Evolutionary conservation across 225 moss, liverwort and hornwort species (phyloP), one percentile per base, ranked within the genome.

Genomic region (Antitrichia curtipendula): DNA sequence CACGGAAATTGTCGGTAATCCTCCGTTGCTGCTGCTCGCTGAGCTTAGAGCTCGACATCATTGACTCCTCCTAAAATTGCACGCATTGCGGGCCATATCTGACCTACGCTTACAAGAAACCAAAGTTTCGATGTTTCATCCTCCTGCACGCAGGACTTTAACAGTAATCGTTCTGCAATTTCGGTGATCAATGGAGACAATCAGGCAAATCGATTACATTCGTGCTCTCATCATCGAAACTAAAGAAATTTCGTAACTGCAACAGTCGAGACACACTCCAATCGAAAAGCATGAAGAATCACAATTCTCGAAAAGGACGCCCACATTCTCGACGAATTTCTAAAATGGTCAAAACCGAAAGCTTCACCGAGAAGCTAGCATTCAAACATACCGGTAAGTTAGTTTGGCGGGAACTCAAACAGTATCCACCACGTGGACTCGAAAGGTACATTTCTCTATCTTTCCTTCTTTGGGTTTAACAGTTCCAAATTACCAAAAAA

Each of bases 1-100:
- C 87, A 50, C 89, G 89, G 50, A 91, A 91, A 87, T 91, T 91
- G 57, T 91, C 91, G 36, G 91, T 91, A 32, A 89, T 89, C 87
- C 91, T 87, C 57, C 88, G 87, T 56, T 91, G 91, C 89, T 91
- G 89, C 88, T 87, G 87, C 24, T 87, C 89, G 71, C 91, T 91
- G 49, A 91, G 87, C 81, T 89, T 84, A 27, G 66, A 66, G 80
- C 45, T 91, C 86, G 62, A 75, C n/a, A 91, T 91, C 63, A 61
- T 71, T 36, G 9, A 82, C 29, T 59, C 65, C 82, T 84, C 69
- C 74, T 28, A 7, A 78, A 78, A 91, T 21, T 27, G 80, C 83
- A 80, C 40, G 53, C 86, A 81, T 57, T 22, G 81, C 84, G 62
- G 41, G 66, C 76, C 89, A 91, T 90, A 22, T 56, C 69, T 88